Percentiles rank a stretch among this genome's conserved stretches.
Evolutionary conservation across 331 rosid species (phyloP).

Genomic region (Arachis monticola): DNA sequence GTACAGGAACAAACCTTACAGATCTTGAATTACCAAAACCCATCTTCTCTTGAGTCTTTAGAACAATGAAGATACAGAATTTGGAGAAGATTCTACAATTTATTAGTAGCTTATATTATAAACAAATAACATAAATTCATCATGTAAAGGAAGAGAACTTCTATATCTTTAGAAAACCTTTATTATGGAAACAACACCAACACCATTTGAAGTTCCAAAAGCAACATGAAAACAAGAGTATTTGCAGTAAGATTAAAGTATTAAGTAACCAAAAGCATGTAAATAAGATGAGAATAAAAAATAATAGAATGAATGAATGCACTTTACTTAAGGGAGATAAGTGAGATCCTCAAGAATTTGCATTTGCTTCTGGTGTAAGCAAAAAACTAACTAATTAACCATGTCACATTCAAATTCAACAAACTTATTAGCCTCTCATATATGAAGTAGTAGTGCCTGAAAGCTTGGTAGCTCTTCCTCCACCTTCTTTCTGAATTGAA

Average conservation of each 20-base stretch:
- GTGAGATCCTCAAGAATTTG: slow-evolving; percentile 36
- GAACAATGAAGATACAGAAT: slow-evolving; percentile 36
- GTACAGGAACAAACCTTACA: slow-evolving; percentile 57
- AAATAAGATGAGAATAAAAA: slow-evolving; percentile 29
- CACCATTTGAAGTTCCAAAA: slow-evolving; percentile 13
- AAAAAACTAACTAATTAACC: slow-evolving; percentile 10
- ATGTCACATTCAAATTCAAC: neutral
- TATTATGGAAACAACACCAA: slow-evolving; percentile 9
- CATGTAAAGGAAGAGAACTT: neutral
- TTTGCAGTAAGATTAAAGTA: slow-evolving; percentile 20
- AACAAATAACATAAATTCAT: slow-evolving; percentile 3
- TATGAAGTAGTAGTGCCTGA: neutral
- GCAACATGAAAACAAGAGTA: slow-evolving; percentile 10
- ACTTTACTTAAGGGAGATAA: slow-evolving; percentile 28
- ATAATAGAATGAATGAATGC: neutral
- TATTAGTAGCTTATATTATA: slow-evolving; percentile 26
- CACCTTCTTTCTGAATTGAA: neutral
- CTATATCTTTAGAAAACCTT: neutral
- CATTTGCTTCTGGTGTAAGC: slow-evolving; percentile 37
- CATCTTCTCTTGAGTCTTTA: slow-evolving; percentile 58
- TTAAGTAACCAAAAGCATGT: slow-evolving; percentile 14
- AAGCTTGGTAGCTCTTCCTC: neutral
- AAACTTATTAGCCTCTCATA: slow-evolving; percentile 19
- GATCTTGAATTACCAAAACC: slow-evolving; percentile 70
- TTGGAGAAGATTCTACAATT: slow-evolving; percentile 44